A percentile compares a stretch with the other conserved stretches of the same genome.
phyloP scores from a whole-genome alignment of 129 eudicot genomes.

The Arctium lappa region DNA sequence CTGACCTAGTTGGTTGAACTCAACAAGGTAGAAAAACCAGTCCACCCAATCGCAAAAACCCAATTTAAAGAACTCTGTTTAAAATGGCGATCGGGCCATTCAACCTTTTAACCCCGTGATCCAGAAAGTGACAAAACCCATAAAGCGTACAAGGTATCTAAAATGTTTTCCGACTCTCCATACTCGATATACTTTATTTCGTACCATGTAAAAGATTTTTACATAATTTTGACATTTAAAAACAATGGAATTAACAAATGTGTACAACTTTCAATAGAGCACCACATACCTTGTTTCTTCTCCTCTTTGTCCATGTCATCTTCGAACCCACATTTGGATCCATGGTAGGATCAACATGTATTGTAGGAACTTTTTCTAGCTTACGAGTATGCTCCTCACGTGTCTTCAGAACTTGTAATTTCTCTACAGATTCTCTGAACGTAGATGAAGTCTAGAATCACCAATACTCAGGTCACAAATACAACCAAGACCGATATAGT shows the following conservation, averaged over 20 bases:
- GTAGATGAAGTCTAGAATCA: too few relatives aligned
- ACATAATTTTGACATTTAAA: background rate
- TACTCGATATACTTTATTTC: background rate
- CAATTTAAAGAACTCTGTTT: too few relatives aligned
- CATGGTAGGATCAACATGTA: constrained; percentile 48
- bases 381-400: too few relatives aligned
- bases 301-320: constrained; percentile 53
- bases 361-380: too few relatives aligned
- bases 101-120: background rate
- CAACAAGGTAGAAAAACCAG: background rate
- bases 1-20: background rate
- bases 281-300: constrained; percentile 68
- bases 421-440: too few relatives aligned
- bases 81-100: background rate
- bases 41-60: background rate
- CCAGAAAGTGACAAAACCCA: background rate
- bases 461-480: too few relatives aligned
- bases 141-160: background rate
- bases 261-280: background rate
- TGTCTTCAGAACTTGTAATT: too few relatives aligned
- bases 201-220: background rate
- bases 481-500: too few relatives aligned
- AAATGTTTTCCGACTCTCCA: too few relatives aligned
- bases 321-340: constrained; percentile 78
- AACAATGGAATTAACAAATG: background rate